Conservation (phyloP, 192 early-diverging fungal species). For the Spizellomyces sp. region DNA sequence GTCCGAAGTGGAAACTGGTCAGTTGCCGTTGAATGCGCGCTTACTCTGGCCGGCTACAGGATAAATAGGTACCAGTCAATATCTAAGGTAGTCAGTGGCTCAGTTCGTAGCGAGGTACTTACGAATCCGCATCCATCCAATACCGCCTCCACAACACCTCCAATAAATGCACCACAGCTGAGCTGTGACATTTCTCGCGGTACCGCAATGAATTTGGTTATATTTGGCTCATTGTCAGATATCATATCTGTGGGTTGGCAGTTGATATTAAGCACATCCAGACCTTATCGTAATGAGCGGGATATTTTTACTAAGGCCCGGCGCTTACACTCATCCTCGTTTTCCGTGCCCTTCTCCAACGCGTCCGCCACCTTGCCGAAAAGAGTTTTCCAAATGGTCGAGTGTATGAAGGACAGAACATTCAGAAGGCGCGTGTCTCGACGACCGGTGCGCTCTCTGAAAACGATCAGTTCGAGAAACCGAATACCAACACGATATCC, state of each 20-base stretch:
- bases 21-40: constrained; percentile 87
- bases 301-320: too few relatives aligned
- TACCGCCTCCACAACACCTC: constrained; percentile 95
- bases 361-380: constrained; percentile 98
- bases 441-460: constrained; percentile 84
- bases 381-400: constrained; percentile 89
- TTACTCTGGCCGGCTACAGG: constrained; percentile 79
- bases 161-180: constrained; percentile 93
- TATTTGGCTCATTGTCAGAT: constrained; percentile 93
- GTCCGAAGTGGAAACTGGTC: constrained; percentile 87
- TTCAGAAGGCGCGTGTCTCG: constrained; percentile 88
- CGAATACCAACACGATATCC: constrained; percentile 94
- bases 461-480: constrained; percentile 84
- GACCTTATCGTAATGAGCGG: background rate
- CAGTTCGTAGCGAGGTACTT: constrained; percentile 31
- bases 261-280: background rate
- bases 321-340: constrained; percentile 90
- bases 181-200: constrained; percentile 92
- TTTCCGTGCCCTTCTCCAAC: constrained; percentile 93
- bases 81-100: background rate
- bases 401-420: constrained; percentile 92
- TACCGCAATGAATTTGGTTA: constrained; percentile 90
- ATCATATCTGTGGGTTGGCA: constrained; percentile 82
- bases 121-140: constrained; percentile 90
- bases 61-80: background rate